These are phyloP conservation scores for Millerozyma miso DNA, from an alignment of 805 yeast species.

Conservation along the genomic window DNA sequence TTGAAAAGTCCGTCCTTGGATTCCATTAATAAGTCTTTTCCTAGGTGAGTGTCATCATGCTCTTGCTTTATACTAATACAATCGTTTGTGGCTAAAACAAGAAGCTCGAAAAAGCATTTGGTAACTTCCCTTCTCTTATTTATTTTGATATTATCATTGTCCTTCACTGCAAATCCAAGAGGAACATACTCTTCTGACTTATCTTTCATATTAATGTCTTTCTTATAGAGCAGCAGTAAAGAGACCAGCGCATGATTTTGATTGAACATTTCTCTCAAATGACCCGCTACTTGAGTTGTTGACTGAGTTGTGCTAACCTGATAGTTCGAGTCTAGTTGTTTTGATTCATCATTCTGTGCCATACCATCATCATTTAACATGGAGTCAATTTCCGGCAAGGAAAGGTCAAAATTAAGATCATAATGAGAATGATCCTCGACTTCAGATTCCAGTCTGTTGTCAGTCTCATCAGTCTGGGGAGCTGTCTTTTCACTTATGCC, in stretches of 20 bases:
- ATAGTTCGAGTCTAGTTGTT: not conserved
- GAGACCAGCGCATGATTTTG: conserved; percentile 5
- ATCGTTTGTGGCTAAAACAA: conserved; percentile 76
- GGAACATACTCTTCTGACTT: conserved; percentile 13
- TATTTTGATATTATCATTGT: conserved; percentile 9
- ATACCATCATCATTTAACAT: not conserved
- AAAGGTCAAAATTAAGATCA: conserved; percentile 8
- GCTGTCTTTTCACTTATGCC: conserved; percentile 15
- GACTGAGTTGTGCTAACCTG: conserved; percentile 39
- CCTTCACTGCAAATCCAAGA: conserved; percentile 15
- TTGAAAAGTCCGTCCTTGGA: conserved; percentile 38
- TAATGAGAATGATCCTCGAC: conserved; percentile 14
- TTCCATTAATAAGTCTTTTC: conserved; percentile 54
- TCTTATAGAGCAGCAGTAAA: conserved; percentile 10
- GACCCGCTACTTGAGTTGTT: conserved; percentile 51
- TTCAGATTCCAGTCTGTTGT: conserved; percentile 15
- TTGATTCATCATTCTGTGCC: not conserved
- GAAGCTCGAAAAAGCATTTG: conserved; percentile 72
- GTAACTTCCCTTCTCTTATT: conserved; percentile 58
- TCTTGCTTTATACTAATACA: conserved; percentile 62
- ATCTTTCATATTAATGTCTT: conserved; percentile 19
- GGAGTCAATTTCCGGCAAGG: conserved; percentile 7
- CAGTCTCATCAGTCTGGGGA: conserved; percentile 13
- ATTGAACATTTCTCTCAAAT: conserved; percentile 34
- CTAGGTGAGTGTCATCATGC: conserved; percentile 30